Evolutionary conservation across 2,329 filamentous ascomycete species (phyloP).

Genomic region (Fonsecaea pugnacius): DNA sequence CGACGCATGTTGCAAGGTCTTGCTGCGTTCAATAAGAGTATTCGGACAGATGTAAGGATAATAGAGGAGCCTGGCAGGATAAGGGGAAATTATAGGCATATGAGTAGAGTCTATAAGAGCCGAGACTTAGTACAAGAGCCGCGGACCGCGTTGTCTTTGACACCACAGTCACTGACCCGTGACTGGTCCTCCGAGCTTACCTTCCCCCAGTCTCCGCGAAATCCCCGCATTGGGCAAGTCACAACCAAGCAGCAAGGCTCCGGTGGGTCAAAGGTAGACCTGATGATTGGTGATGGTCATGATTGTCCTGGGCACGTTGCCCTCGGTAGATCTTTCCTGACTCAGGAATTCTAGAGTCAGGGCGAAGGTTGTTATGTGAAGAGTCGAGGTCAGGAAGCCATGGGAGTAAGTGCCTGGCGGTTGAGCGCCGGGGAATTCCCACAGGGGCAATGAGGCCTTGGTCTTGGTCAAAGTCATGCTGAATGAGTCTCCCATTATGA

Average conservation of each 20-base stretch:
- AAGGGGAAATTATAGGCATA: background rate
- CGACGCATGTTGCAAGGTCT: slow-evolving; percentile 20
- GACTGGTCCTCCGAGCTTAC: background rate
- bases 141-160: background rate
- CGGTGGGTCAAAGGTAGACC: background rate
- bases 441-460: background rate
- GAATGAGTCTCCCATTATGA: slow-evolving; percentile 3
- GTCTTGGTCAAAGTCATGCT: background rate
- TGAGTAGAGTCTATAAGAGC: slow-evolving; percentile 2
- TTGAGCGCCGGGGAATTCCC: background rate
- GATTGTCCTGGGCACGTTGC: background rate
- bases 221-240: slow-evolving; percentile 14
- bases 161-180: background rate
- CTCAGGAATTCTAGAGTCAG: slow-evolving; percentile 20
- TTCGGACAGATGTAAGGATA: background rate
- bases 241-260: background rate
- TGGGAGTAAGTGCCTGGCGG: background rate
- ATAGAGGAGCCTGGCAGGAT: background rate
- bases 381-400: slow-evolving; percentile 6
- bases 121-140: background rate
- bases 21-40: background rate
- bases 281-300: slow-evolving; percentile 13
- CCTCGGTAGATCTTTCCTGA: slow-evolving; percentile 18
- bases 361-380: background rate
- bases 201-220: slow-evolving; percentile 8